Percentiles rank a stretch among this genome's conserved stretches.
Conservation (phyloP, 371 early-diverging fungal genomes). For the Dinochytrium kinnereticum region DNA sequence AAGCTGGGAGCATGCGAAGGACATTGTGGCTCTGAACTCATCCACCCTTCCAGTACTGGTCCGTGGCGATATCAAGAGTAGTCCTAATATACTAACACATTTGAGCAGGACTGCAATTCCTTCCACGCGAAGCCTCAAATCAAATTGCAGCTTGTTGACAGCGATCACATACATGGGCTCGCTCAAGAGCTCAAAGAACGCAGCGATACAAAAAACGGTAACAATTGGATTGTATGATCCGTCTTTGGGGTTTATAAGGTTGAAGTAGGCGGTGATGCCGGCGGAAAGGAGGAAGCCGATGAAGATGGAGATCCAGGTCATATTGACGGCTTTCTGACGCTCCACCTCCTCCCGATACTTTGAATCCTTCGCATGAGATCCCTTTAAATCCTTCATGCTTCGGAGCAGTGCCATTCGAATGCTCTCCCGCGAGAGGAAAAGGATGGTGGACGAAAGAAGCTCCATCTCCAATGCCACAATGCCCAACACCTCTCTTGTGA, state of each 20-base stretch:
- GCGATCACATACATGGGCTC: constrained; percentile 87
- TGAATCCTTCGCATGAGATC: not conserved
- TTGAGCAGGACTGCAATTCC: constrained; percentile 76
- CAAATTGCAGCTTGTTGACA: constrained; percentile 73
- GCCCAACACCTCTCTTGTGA: constrained; percentile 76
- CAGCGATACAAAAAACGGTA: constrained; percentile 18
- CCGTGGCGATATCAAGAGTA: not conserved
- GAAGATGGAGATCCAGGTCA: constrained; percentile 73
- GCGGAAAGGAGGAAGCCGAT: constrained; percentile 60
- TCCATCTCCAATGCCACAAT: constrained; percentile 86
- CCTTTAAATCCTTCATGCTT: constrained; percentile 26
- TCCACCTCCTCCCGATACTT: constrained; percentile 1
- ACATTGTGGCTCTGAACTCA: constrained; percentile 20
- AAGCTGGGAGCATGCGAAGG: constrained; percentile 36
- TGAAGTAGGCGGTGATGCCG: constrained; percentile 1
- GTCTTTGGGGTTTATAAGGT: not conserved
- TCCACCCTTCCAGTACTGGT: not conserved
- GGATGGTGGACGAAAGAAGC: constrained; percentile 77
- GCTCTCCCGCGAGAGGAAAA: constrained; percentile 91
- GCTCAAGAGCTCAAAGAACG: constrained; percentile 36
- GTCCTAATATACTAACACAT: constrained; percentile 69
- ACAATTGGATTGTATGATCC: not conserved
- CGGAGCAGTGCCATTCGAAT: constrained; percentile 82
- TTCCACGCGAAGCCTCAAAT: constrained; percentile 79
- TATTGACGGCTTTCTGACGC: constrained; percentile 67